A percentile compares a stretch with the other conserved stretches of the same genome.
These are phyloP conservation scores for Pythium periplocum DNA, from an alignment of 352 stramenopile species.

Conservation along the genomic window DNA sequence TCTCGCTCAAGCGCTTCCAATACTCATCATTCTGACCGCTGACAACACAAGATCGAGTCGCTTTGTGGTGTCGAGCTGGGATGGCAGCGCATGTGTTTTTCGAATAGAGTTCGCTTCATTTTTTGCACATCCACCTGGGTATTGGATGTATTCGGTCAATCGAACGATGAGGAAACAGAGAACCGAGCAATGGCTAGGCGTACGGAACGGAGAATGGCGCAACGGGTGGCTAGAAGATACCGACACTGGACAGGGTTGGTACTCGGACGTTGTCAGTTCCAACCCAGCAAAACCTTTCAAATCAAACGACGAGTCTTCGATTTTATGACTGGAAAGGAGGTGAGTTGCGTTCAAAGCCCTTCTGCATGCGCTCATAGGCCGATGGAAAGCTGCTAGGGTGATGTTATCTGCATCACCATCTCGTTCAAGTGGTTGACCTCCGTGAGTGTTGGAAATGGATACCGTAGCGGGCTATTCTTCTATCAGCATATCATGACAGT, in stretches of 20 bases:
- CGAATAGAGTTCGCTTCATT: constrained; percentile 7
- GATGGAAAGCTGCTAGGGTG: constrained; percentile 4
- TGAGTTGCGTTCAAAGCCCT: constrained; percentile 9
- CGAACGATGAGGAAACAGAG: constrained; percentile 14
- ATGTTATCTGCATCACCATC: not conserved
- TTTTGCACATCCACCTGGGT: constrained; percentile 10
- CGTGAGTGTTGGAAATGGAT: constrained; percentile 18
- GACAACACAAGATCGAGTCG: constrained; percentile 17
- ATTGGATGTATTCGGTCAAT: constrained; percentile 2
- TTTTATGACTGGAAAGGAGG: constrained; percentile 9
- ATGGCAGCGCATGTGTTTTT: constrained; percentile 26
- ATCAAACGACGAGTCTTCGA: no score
- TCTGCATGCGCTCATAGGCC: constrained; percentile 8
- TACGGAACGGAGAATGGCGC: constrained; percentile 20
- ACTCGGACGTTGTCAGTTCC: constrained; percentile 17
- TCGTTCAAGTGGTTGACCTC: constrained; percentile 3
- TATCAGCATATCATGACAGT: constrained; percentile 8
- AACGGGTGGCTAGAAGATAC: constrained; percentile 30
- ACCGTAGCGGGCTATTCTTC: constrained; percentile 22
- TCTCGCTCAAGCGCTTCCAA: constrained; percentile 18
- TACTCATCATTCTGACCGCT: constrained; percentile 31
- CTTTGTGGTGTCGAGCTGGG: constrained; percentile 17
- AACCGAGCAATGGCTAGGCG: constrained; percentile 16
- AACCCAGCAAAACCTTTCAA: constrained; percentile 3
- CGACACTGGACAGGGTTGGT: constrained; percentile 8